phyloP scores from a whole-genome alignment of 331 rosid species.

The Quercus tomentella region DNA sequence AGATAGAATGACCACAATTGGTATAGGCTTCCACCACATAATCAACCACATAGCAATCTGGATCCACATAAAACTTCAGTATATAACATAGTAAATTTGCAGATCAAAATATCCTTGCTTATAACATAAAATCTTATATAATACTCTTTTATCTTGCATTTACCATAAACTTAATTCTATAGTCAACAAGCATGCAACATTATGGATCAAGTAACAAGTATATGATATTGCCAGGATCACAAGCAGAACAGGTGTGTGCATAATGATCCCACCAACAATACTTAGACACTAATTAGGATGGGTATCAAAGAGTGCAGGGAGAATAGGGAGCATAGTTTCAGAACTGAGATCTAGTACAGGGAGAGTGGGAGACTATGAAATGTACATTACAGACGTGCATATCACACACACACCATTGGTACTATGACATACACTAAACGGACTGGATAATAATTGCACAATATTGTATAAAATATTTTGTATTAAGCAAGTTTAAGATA shows the following conservation, averaged over 20 bases:
- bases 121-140: neutral
- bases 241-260: neutral
- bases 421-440: too few relatives aligned
- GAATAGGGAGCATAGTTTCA: neutral
- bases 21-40: constrained; percentile 87
- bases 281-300: neutral
- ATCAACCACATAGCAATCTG: constrained; percentile 90
- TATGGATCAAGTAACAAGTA: neutral
- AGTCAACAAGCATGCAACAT: neutral
- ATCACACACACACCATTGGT: neutral
- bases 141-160: neutral
- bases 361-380: neutral
- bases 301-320: neutral
- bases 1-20: constrained; percentile 48
- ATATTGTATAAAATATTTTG: neutral
- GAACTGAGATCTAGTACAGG: neutral
- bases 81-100: neutral
- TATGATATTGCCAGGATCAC: neutral
- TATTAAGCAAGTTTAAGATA: neutral
- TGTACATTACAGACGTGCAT: neutral
- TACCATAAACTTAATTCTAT: neutral
- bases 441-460: too few relatives aligned
- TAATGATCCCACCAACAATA: neutral
- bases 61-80: neutral
- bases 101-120: neutral